These are phyloP conservation scores for Comarum palustre DNA, from an alignment of 306 rosid species.

Conservation along the genomic window DNA sequence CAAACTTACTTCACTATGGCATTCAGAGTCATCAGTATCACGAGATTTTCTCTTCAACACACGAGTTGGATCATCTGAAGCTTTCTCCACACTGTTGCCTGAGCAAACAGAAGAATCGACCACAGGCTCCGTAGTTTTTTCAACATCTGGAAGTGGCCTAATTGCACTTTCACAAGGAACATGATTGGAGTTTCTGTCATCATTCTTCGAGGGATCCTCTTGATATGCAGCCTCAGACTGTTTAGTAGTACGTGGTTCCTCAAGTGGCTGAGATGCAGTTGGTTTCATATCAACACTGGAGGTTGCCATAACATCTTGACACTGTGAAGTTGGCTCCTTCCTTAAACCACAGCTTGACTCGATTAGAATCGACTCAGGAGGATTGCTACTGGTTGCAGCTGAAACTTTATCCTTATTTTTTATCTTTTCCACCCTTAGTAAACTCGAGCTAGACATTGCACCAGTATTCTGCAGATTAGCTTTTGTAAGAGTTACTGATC, in stretches of 20 bases:
- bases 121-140: slow-evolving; percentile 43
- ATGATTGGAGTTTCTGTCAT: slow-evolving; percentile 40
- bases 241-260: slow-evolving; percentile 42
- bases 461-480: slow-evolving; percentile 52
- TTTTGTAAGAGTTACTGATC: slow-evolving; percentile 57
- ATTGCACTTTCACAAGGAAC: slow-evolving; percentile 40
- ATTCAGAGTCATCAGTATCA: slow-evolving; percentile 75
- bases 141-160: slow-evolving; percentile 37
- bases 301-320: slow-evolving; percentile 43
- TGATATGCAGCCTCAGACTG: slow-evolving; percentile 44
- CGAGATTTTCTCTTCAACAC: slow-evolving; percentile 53
- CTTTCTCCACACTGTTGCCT: slow-evolving; percentile 54
- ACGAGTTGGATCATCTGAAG: slow-evolving; percentile 38
- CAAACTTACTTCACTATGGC: slow-evolving; percentile 77
- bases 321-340: slow-evolving; percentile 32
- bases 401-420: slow-evolving; percentile 38
- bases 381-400: slow-evolving; percentile 38
- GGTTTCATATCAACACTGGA: slow-evolving; percentile 46
- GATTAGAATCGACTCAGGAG: slow-evolving; percentile 36
- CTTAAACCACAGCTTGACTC: slow-evolving; percentile 35
- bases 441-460: slow-evolving; percentile 35
- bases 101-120: slow-evolving; percentile 81
- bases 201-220: slow-evolving; percentile 43
- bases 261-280: slow-evolving; percentile 42
- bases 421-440: slow-evolving; percentile 33